Base-by-base conservation (phyloP, 106 monocot species). In the Allium fistulosum region DNA sequence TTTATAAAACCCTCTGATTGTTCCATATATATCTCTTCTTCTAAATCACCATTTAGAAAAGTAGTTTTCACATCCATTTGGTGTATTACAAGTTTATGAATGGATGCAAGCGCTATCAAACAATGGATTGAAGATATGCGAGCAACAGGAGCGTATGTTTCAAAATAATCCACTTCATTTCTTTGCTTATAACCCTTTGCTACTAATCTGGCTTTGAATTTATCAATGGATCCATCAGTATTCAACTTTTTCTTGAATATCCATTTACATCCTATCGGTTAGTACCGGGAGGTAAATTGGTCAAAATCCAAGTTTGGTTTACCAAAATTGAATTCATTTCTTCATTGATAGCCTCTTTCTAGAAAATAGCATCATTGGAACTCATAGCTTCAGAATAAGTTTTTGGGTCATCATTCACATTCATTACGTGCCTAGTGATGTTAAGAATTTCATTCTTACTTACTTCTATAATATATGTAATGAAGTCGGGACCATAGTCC, bases 11-110 rank as follows among this genome's bases (percentile, higher is more conserved):
- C 22, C 28, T 63, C 0, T 9, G 0, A 1, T 53, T 53, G 52
- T 53, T 53, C 52, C 52, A 53, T 53, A 1, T 53, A 53, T 10
- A 53, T 53, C 0, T 53, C 52, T 13, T 53, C 52, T 13, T 53
- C 0, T 53, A 53, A 53, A 13, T 53, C 13, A 53, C 52, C 52
- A 53, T 53, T 53, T 53, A 53, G 13, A 53, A 53, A 53, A 10
- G 13, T 1, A 63, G 11, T 63, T 63, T 63, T 63, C 7, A 63
- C 26, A 63, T 63, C 62, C 28, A 63, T 63, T 63, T 45, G 62
- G 15, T 63, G 26, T 11, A 45, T 14, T 45, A 4, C 4, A 8
- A 63, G 4, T 9, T 63, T 63, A 0, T 45, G 46, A 22, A 63
- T 53, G 8, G 28, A 28, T 11, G 10, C 22, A 26, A 53, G 22